Percentiles rank a stretch among this genome's conserved stretches.
phyloP scores from a whole-genome alignment of 2,329 filamentous ascomycete genomes.

The Calonectria honghensis region DNA sequence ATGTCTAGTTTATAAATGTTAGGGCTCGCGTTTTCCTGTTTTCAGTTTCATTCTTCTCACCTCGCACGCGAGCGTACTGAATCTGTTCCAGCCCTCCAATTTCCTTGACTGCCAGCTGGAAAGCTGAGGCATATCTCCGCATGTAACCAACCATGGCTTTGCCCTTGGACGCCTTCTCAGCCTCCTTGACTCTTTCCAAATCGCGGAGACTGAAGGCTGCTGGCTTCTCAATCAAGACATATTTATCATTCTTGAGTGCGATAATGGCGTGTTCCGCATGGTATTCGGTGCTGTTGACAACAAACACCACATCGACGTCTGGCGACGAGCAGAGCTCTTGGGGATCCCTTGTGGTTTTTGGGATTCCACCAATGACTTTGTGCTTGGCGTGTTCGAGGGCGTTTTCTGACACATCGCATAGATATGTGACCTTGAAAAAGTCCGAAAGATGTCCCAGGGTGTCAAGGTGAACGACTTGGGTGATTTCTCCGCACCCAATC shows the following conservation, averaged over 20 bases:
- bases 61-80: conserved; percentile 69
- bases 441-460: conserved; percentile 66
- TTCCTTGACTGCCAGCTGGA: conserved; percentile 72
- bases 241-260: conserved; percentile 72
- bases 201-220: conserved; percentile 69
- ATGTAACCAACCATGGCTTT: conserved; percentile 77
- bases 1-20: conserved; percentile 33
- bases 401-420: conserved; percentile 70
- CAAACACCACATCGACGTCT: conserved; percentile 72
- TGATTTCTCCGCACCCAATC: conserved; percentile 69
- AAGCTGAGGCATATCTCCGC: conserved; percentile 74
- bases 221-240: conserved; percentile 76
- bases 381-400: conserved; percentile 53
- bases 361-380: conserved; percentile 45
- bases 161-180: conserved; percentile 65
- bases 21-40: background rate
- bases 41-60: conserved; percentile 44
- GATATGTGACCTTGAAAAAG: conserved; percentile 66
- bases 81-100: conserved; percentile 70
- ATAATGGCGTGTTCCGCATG: conserved; percentile 71
- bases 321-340: conserved; percentile 63
- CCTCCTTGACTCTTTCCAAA: conserved; percentile 67
- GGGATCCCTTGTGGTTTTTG: conserved; percentile 60
- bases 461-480: conserved; percentile 73
- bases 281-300: conserved; percentile 71